Conservation (phyloP, 768 basidiomycete species). For the Boletus speciosus region DNA sequence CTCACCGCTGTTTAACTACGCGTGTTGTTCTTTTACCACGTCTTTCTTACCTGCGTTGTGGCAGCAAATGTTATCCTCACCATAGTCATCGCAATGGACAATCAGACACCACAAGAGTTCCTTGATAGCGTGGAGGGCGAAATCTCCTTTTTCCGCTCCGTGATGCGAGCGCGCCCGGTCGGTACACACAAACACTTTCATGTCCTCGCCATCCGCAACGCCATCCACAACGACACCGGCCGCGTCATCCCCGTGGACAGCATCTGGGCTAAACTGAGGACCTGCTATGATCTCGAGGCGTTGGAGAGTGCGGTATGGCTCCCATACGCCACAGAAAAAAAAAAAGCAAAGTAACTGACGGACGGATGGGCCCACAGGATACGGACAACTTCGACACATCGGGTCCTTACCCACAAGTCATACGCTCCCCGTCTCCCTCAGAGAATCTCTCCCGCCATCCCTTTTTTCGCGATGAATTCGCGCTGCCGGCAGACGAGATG, state of each 20-base stretch:
- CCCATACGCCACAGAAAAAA: neutral
- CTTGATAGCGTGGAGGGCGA: conserved; percentile 78
- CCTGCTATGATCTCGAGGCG: conserved; percentile 71
- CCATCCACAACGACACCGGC: conserved; percentile 70
- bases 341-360: neutral
- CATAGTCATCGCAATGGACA: conserved; percentile 21
- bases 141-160: conserved; percentile 78
- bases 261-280: conserved; percentile 72
- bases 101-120: conserved; percentile 37
- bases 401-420: conserved; percentile 41
- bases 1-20: conserved; percentile 21
- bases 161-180: conserved; percentile 78
- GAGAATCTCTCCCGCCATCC: conserved; percentile 69
- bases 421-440: conserved; percentile 65
- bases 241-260: conserved; percentile 53
- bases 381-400: conserved; percentile 46
- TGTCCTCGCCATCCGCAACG: conserved; percentile 67
- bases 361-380: conserved; percentile 30
- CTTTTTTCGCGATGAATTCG: conserved; percentile 69
- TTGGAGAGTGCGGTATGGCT: conserved; percentile 56
- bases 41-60: conserved; percentile 5
- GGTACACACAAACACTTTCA: conserved; percentile 84
- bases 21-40: conserved; percentile 21
- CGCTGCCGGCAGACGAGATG: conserved; percentile 53
- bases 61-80: neutral